These are phyloP conservation scores for Quillaja saponaria DNA, from an alignment of 306 rosid species.

Conservation along the genomic window DNA sequence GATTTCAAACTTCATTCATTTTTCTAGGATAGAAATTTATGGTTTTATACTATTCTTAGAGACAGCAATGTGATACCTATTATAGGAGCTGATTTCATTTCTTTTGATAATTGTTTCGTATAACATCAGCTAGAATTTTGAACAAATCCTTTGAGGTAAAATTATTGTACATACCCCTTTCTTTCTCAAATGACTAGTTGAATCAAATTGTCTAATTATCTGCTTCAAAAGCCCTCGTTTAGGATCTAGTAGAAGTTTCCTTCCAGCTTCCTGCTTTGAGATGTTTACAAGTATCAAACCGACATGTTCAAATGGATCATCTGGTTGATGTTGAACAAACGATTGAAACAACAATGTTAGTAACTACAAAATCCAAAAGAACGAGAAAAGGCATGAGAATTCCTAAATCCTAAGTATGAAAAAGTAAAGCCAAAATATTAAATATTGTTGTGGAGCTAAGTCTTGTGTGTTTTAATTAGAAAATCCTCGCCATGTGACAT, in stretches of 20 bases:
- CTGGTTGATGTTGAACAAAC: constrained; percentile 45
- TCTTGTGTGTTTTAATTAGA: constrained; percentile 5
- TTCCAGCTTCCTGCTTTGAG: constrained; percentile 75
- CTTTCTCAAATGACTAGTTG: constrained; percentile 73
- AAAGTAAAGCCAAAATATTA: constrained; percentile 5
- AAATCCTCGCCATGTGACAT: background rate
- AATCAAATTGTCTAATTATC: constrained; percentile 84
- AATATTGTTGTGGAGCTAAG: background rate
- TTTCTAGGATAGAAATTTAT: too few relatives aligned
- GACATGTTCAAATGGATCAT: constrained; percentile 91
- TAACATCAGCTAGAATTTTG: too few relatives aligned
- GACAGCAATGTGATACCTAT: too few relatives aligned
- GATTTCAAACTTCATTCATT: constrained; percentile 5
- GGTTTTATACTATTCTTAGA: too few relatives aligned
- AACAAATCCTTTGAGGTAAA: too few relatives aligned
- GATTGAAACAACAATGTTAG: background rate
- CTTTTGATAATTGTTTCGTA: too few relatives aligned
- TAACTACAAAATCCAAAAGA: constrained; percentile 4
- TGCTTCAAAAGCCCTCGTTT: constrained; percentile 81
- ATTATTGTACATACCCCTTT: constrained; percentile 74
- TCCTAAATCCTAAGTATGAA: constrained; percentile 13
- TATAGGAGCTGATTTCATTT: too few relatives aligned
- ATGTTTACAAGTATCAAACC: constrained; percentile 89
- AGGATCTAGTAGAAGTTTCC: constrained; percentile 86
- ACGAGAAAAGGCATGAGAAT: background rate